Base-by-base conservation (phyloP, 805 yeast genomes). In the Brettanomyces anomalus region DNA sequence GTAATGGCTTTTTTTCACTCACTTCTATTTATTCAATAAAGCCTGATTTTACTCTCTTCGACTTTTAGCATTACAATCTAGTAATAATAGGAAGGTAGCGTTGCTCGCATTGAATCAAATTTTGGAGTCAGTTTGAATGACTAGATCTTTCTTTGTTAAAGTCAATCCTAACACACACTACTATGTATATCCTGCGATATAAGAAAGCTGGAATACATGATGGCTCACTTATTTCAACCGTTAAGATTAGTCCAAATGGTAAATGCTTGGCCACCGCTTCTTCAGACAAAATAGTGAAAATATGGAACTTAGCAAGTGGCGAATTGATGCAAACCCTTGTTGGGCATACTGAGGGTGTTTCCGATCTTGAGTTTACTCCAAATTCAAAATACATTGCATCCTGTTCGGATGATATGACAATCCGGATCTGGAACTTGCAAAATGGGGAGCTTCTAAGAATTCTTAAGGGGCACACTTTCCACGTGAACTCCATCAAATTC, bases 401-500 rank as follows among this genome's bases (percentile, higher is more conserved):
- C 0, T 93, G 83, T 1, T 82, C 95, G 0, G 96, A 90, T 57
- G 98, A 90, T 60, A 68, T 78, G 47, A 79, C 94, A 0, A 71
- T 88, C 6, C 69, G 88, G 33, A 64, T 93, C 3, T 87, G 94
- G 85, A 73, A 79, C 41, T 59, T 81, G 3, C 51, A 57, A 19
- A 67, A 67, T 39, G 78, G 75, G 4, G 71, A 72, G 46, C 68
- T 77, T 43, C 56, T 77, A 21, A 65, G 69, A 41, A 60, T 74
- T 5, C 62, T 88, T 28, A 66, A 71, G 40, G 89, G 94, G 5
- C 98, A 90, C 55, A 86, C 95, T 0, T 90, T 80, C 48, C 90
- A 86, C 45, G 85, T 87, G 10, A 79, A 85, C 1, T 68, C 82
- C n/a, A 61, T 87, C 4, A 70, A 70, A 41, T 90, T 80, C 65